These are phyloP conservation scores for Nissolia schottii DNA, from an alignment of 306 rosid species.

Conservation along the genomic window DNA sequence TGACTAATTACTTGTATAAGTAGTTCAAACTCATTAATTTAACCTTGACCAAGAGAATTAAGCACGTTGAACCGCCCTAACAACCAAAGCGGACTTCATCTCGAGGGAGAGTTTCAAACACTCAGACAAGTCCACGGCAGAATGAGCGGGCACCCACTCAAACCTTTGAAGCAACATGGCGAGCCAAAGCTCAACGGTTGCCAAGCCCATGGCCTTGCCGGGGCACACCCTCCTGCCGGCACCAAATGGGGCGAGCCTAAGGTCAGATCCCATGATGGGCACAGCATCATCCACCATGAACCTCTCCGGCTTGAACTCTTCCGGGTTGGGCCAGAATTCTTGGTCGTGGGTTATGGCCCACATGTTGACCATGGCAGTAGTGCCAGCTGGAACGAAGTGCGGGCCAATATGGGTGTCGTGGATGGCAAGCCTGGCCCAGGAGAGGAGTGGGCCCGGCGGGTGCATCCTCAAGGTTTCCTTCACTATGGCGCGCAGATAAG, in stretches of 20 bases:
- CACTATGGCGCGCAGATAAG: slow-evolving; percentile 59
- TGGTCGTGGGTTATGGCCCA: slow-evolving; percentile 69
- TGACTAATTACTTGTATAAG: no score
- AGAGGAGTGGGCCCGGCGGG: slow-evolving; percentile 84
- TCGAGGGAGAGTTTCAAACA: slow-evolving; percentile 64
- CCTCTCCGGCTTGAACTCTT: slow-evolving; percentile 51
- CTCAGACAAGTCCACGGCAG: slow-evolving; percentile 57
- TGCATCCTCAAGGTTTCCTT: slow-evolving; percentile 80
- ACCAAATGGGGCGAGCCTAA: slow-evolving; percentile 78
- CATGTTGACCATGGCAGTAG: slow-evolving; percentile 84
- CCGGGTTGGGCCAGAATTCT: slow-evolving; percentile 50
- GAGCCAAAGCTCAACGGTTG: slow-evolving; percentile 71
- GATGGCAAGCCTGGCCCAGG: slow-evolving; percentile 79
- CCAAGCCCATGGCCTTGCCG: slow-evolving; percentile 75
- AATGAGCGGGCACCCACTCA: slow-evolving; percentile 41
- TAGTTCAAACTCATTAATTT: no score
- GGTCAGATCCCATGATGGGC: slow-evolving; percentile 62
- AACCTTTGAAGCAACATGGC: slow-evolving; percentile 56
- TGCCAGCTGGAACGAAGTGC: slow-evolving; percentile 70
- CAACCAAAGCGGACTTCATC: slow-evolving; percentile 48
- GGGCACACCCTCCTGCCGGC: slow-evolving; percentile 82
- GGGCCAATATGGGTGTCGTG: slow-evolving; percentile 51
- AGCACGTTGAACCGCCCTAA: slow-evolving; percentile 41
- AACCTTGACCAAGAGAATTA: neutral
- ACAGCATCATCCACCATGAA: slow-evolving; percentile 33